Conservation (phyloP, 805 yeast species). For the Komagataella populi region DNA sequence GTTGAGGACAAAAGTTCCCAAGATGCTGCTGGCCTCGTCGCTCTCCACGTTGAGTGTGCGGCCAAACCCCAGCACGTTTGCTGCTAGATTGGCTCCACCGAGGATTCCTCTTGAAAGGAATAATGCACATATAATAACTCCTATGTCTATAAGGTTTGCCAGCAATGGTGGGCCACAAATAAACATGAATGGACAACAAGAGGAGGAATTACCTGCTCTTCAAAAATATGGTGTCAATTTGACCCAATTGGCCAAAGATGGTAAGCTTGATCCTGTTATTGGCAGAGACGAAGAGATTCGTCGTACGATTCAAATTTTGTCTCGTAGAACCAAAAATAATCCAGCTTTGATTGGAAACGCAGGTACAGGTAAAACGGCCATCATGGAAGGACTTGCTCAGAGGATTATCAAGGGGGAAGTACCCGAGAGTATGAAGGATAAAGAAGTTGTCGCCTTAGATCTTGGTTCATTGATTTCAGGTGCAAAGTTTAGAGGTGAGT, state of each 20-base stretch:
- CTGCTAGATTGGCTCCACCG: neutral
- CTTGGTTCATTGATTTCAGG: constrained; percentile 86
- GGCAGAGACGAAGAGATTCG: constrained; percentile 94
- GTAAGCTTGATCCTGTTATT: constrained; percentile 91
- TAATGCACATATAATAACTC: neutral
- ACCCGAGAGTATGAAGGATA: constrained; percentile 85
- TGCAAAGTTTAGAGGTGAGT: constrained; percentile 92
- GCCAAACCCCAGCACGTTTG: neutral
- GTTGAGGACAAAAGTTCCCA: neutral
- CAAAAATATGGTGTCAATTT: constrained; percentile 78
- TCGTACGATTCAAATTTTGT: constrained; percentile 82
- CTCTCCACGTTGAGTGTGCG: neutral
- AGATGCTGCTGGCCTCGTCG: neutral
- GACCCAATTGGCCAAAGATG: constrained; percentile 77
- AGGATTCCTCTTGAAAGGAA: neutral
- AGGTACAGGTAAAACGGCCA: constrained; percentile 96
- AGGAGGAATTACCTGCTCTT: constrained; percentile 57
- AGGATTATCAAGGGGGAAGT: constrained; percentile 85
- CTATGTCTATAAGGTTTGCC: neutral
- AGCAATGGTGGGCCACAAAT: constrained; percentile 1
- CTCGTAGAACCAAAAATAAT: constrained; percentile 88
- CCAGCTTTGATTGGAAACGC: constrained; percentile 94
- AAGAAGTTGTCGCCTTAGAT: constrained; percentile 73
- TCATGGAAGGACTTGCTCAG: constrained; percentile 94
- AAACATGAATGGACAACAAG: constrained; percentile 7